phyloP scores from a whole-genome alignment of 139 green algal species.

The Desmodesmus armatus region DNA sequence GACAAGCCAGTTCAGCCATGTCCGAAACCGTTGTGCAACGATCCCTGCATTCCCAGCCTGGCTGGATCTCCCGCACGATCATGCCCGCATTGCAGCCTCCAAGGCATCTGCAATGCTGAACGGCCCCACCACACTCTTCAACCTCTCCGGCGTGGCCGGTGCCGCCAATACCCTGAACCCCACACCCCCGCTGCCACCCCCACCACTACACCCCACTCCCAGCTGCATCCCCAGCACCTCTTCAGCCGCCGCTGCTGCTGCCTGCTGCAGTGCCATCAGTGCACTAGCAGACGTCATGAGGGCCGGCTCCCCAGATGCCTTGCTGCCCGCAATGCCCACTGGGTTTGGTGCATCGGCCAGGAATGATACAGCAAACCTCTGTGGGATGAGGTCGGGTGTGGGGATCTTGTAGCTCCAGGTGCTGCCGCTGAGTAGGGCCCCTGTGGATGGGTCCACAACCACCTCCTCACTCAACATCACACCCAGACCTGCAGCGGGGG shows the following conservation, averaged over 20 bases:
- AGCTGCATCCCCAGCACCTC: neutral
- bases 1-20: neutral
- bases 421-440: conserved; percentile 38
- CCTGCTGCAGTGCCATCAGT: conserved; percentile 34
- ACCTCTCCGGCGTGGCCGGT: conserved; percentile 25
- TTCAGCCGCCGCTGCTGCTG: conserved; percentile 2
- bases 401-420: conserved; percentile 68
- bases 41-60: neutral
- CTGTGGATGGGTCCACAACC: conserved; percentile 34
- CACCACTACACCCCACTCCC: neutral
- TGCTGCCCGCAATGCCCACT: conserved; percentile 48
- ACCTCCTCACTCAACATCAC: conserved; percentile 50
- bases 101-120: conserved; percentile 29
- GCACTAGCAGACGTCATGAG: conserved; percentile 37
- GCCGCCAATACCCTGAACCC: conserved; percentile 11
- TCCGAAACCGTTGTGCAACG: neutral
- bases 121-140: conserved; percentile 4
- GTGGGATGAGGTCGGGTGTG: conserved; percentile 48
- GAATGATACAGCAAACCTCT: conserved; percentile 56
- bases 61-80: too few relatives aligned
- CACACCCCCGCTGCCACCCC: conserved; percentile 4
- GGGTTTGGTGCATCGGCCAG: conserved; percentile 53
- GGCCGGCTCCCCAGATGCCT: conserved; percentile 51
- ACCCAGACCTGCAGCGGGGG: too few relatives aligned
- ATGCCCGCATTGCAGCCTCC: neutral